Evolutionary conservation across 176 grass and related monocot species (phyloP).

Genomic region (Ensete ventricosum): DNA sequence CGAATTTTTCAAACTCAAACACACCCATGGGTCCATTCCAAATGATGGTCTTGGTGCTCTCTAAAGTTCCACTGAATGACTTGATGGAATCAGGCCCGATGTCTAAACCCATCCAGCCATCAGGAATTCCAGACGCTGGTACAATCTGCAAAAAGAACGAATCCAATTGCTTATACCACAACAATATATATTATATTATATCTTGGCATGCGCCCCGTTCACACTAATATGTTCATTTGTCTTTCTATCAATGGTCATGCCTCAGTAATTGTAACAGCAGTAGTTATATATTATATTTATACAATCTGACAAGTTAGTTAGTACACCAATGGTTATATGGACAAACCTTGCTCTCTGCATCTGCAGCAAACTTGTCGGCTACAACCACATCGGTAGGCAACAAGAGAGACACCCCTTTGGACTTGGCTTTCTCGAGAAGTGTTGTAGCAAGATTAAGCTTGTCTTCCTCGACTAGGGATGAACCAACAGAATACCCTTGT

Average conservation of each 20-base stretch:
- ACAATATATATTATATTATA: no score
- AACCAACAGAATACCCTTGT: constrained; percentile 32
- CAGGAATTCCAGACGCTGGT: constrained; percentile 32
- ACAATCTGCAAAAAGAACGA: constrained; percentile 19
- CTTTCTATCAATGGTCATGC: no score
- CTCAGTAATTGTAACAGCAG: not conserved
- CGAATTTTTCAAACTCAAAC: constrained; percentile 43
- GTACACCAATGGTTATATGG: not conserved
- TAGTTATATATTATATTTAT: not conserved
- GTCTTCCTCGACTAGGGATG: constrained; percentile 39
- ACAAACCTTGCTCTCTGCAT: constrained; percentile 38
- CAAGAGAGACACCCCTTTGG: constrained; percentile 35
- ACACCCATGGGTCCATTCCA: constrained; percentile 50
- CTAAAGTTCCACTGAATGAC: constrained; percentile 32
- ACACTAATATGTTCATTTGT: no score
- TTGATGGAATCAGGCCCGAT: constrained; percentile 40
- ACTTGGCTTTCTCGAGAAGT: constrained; percentile 38
- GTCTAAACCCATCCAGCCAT: constrained; percentile 49
- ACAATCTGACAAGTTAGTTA: no score
- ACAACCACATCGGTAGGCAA: constrained; percentile 37
- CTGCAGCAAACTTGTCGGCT: constrained; percentile 44
- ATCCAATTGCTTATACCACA: no score
- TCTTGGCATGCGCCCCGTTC: no score
- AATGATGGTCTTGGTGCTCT: constrained; percentile 39
- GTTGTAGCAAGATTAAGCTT: constrained; percentile 33